A percentile compares a stretch with the other conserved stretches of the same genome.
Evolutionary conservation across 176 grass and related monocot genomes (phyloP).

Genomic region (Metroxylon sagu): DNA sequence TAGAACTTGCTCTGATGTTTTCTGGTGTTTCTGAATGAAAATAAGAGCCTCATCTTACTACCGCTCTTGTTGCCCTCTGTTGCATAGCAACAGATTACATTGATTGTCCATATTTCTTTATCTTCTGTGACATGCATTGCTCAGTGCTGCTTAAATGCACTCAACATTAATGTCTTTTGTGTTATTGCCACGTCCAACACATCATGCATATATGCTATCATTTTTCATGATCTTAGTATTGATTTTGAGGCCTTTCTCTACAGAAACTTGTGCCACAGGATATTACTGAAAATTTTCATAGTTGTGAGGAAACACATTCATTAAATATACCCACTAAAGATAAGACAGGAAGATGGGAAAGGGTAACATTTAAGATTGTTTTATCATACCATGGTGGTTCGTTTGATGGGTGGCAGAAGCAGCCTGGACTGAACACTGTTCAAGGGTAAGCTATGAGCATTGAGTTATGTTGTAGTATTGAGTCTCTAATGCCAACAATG

Average conservation of each 20-base stretch:
- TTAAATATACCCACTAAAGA: constrained; percentile 30
- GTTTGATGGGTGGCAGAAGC: constrained; percentile 96
- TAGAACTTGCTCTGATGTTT: no score
- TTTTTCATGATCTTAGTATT: not conserved
- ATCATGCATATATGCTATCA: not conserved
- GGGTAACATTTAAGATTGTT: constrained; percentile 71
- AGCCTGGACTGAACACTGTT: constrained; percentile 71
- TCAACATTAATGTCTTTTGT: no score
- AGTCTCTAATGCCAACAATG: no score
- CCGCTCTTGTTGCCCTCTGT: no score
- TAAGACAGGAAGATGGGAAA: constrained; percentile 70
- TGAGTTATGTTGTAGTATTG: no score
- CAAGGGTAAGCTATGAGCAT: constrained; percentile 61
- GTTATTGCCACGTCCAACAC: no score
- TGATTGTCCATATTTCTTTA: no score
- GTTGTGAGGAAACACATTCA: constrained; percentile 13
- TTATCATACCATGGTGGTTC: constrained; percentile 73
- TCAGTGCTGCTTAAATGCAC: no score
- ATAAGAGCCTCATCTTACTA: no score
- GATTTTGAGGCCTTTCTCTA: constrained; percentile 4
- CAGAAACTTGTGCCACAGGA: constrained; percentile 20
- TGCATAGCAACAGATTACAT: no score
- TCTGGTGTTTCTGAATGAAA: no score
- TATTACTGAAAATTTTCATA: constrained; percentile 19
- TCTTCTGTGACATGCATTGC: no score